Conservation (phyloP, 2,329 filamentous ascomycete genomes). For the Metarhizium humberi region DNA sequence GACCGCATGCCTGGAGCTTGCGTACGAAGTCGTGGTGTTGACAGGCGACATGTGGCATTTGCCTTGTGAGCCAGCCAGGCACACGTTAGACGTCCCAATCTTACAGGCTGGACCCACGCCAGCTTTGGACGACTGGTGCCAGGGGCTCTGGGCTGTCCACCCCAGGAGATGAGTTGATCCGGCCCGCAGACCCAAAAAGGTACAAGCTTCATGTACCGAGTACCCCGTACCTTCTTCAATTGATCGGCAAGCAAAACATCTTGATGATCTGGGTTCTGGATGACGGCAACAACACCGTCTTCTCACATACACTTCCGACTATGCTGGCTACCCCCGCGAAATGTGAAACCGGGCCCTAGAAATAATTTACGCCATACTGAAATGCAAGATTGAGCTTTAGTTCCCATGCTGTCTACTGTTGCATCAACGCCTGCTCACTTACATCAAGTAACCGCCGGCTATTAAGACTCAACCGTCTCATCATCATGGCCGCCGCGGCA, state of each 20-base stretch:
- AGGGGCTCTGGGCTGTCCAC: background rate
- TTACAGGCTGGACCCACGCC: background rate
- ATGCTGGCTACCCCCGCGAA: no score
- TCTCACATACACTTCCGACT: no score
- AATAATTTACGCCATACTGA: no score
- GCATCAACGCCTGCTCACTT: background rate
- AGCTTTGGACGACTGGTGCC: background rate
- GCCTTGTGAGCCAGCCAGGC: background rate
- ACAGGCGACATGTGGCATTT: background rate
- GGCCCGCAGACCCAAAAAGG: background rate
- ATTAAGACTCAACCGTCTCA: background rate
- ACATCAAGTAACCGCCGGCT: background rate
- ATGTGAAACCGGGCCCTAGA: no score
- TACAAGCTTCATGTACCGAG: background rate
- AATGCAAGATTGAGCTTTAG: no score
- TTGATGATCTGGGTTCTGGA: no score
- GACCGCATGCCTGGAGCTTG: background rate
- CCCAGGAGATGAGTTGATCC: conserved; percentile 12
- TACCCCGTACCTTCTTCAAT: background rate
- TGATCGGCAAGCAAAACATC: no score
- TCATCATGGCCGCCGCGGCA: conserved; percentile 15
- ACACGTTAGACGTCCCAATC: background rate
- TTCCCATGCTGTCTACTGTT: no score
- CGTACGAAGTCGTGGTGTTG: background rate
- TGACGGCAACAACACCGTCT: no score